Percentiles rank a stretch among this genome's conserved stretches.
phyloP scores from a whole-genome alignment of 176 grass and related monocot genomes.

The Urochloa ruziziensis region DNA sequence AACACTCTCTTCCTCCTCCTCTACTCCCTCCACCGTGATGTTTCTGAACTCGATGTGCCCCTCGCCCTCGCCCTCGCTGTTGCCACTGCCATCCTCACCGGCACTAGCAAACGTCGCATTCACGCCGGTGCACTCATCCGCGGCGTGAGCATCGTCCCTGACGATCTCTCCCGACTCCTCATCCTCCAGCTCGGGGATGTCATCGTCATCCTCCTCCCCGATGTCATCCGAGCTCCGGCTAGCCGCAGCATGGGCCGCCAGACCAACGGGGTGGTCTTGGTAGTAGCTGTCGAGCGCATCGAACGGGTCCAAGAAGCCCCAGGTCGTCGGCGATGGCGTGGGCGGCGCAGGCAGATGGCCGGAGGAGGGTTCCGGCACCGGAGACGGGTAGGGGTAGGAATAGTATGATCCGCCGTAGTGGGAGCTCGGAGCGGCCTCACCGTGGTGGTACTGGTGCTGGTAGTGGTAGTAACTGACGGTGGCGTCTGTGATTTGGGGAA shows the following conservation, averaged over 20 bases:
- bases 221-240: constrained; percentile 34
- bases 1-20: constrained; percentile 45
- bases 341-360: not conserved
- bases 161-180: constrained; percentile 40
- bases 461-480: constrained; percentile 33
- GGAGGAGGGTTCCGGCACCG: constrained; percentile 16
- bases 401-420: constrained; percentile 23
- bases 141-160: constrained; percentile 29
- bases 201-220: constrained; percentile 37
- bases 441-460: constrained; percentile 1
- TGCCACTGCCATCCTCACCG: not conserved
- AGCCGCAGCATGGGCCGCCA: not conserved
- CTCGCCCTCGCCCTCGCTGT: not conserved
- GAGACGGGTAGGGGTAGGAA: not conserved
- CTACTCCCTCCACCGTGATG: constrained; percentile 38
- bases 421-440: not conserved
- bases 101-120: not conserved
- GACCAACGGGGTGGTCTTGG: not conserved
- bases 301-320: constrained; percentile 81
- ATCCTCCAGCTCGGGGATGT: constrained; percentile 54
- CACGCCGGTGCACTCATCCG: not conserved
- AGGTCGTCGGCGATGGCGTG: constrained; percentile 55
- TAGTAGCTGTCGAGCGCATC: constrained; percentile 54
- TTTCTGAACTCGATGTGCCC: constrained; percentile 23
- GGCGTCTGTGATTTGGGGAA: not conserved